Evolutionary conservation across 23 red algal genomes (phyloP).

Genomic region (Gracilaria domingensis): DNA sequence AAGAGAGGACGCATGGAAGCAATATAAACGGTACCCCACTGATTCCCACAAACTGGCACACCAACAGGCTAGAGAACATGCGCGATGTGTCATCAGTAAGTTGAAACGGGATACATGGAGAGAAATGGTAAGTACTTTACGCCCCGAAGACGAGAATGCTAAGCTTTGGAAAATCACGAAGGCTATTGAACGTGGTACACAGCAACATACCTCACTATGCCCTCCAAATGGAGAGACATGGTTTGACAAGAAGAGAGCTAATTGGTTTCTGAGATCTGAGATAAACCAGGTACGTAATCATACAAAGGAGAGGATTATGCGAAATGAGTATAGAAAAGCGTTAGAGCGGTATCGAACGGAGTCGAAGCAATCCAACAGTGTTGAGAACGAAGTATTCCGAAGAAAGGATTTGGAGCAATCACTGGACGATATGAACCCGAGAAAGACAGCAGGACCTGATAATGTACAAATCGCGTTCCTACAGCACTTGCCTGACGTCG

Average conservation of each 20-base stretch:
- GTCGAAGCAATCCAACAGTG: neutral
- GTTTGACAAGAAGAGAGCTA: constrained; percentile 2
- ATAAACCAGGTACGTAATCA: neutral
- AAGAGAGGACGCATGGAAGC: neutral
- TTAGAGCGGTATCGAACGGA: neutral
- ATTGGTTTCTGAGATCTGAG: neutral
- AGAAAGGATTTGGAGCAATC: neutral
- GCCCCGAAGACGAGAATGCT: neutral
- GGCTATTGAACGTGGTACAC: neutral
- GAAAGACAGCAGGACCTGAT: neutral
- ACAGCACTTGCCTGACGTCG: neutral
- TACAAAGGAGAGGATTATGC: neutral
- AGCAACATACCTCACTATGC: neutral
- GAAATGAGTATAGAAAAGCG: neutral
- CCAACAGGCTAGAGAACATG: neutral
- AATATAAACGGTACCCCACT: neutral
- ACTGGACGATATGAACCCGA: neutral
- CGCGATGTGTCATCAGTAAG: neutral
- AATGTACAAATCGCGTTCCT: neutral
- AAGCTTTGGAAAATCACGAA: constrained; percentile 18
- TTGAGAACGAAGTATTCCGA: neutral
- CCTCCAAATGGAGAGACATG: constrained; percentile 11
- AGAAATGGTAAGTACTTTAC: neutral
- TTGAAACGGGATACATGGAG: constrained; percentile 8
- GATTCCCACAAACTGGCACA: neutral